Base-by-base conservation (phyloP, 2,329 filamentous ascomycete species). In the Colletotrichum sp. region DNA sequence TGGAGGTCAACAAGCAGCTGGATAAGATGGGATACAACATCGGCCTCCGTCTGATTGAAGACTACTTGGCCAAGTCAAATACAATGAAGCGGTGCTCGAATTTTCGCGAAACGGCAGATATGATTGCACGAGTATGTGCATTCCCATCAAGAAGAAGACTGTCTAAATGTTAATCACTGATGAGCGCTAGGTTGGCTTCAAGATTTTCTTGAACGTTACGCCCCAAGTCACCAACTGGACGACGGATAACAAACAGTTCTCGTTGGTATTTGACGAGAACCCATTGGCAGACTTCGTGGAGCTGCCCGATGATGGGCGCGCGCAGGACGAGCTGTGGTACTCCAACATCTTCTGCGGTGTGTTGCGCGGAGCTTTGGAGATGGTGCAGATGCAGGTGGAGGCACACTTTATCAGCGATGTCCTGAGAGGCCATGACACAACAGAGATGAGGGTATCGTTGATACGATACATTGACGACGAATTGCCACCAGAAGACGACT, bases 11-110 rank as follows among this genome's bases (percentile, higher is more conserved):
- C 88, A 96, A 96, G 85, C 97, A 99, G 85, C 91, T 99, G 60
- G 97, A 99, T 84, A 98, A 96, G 87, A 99, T 99, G 97, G 97
- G 97, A 71, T 98, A 99, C 88, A 99, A 99, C 82, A 99, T 99
- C 79, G 97, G 97, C 32, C 90, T 99, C 82, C 95, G 97, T 49
- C 87, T 99, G 79, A 98, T 99, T 80, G 97, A 99, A 81, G 97
- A 99, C 86, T 99, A 98, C 82, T 92, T 99, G 21, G 97, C 97
- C 81, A 99, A 98, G 85, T 97, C 96, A 7, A 96, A 95, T 80
- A 95, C 95, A 3, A 93, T 93, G 91, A 95, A 95, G 80, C 91
- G 96, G 78, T 99, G 97, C 86, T 90, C 92, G 80, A 99, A 97
- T 87, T 98, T 99, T 83, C 92, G 95, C 75, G 97, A 99, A 85